Conservation (phyloP, 179 eudicot genomes). For the Drosera spatulata region DNA sequence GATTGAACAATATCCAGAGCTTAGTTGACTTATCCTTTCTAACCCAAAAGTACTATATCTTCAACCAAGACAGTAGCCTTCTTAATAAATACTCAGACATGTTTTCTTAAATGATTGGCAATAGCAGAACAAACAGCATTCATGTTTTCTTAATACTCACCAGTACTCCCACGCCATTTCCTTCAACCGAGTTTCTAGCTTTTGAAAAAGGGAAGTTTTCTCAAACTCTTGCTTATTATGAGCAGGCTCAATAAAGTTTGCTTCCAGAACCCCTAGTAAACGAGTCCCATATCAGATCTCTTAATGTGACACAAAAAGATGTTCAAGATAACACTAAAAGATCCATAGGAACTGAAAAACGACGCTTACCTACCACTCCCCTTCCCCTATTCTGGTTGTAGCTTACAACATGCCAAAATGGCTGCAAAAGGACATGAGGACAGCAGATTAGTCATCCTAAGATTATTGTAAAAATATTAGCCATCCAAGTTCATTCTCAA, state of each 20-base stretch:
- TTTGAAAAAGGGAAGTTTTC: constrained; percentile 23
- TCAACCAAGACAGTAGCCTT: too few relatives aligned
- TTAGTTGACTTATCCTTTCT: too few relatives aligned
- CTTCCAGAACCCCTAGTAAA: constrained; percentile 20
- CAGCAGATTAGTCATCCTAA: too few relatives aligned
- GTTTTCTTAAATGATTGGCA: too few relatives aligned
- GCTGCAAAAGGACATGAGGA: too few relatives aligned
- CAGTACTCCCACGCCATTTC: constrained; percentile 22
- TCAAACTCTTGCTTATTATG: too few relatives aligned
- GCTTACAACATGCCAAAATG: constrained; percentile 17
- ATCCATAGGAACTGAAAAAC: background rate
- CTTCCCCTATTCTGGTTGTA: constrained; percentile 4
- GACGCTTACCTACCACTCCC: constrained; percentile 25
- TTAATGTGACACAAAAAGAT: background rate
- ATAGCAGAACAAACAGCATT: too few relatives aligned
- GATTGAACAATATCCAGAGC: too few relatives aligned
- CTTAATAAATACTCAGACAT: too few relatives aligned
- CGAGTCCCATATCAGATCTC: background rate
- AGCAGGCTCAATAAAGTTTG: constrained; percentile 22
- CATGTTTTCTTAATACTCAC: constrained; percentile 13
- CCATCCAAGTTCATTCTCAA: too few relatives aligned
- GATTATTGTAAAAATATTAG: too few relatives aligned
- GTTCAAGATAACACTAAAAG: background rate
- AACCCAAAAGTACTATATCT: too few relatives aligned
- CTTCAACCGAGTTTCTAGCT: constrained; percentile 18